These are phyloP conservation scores for Isoetes engelmannii DNA, from an alignment of 83 land plant genomes.

Conservation along the genomic window DNA sequence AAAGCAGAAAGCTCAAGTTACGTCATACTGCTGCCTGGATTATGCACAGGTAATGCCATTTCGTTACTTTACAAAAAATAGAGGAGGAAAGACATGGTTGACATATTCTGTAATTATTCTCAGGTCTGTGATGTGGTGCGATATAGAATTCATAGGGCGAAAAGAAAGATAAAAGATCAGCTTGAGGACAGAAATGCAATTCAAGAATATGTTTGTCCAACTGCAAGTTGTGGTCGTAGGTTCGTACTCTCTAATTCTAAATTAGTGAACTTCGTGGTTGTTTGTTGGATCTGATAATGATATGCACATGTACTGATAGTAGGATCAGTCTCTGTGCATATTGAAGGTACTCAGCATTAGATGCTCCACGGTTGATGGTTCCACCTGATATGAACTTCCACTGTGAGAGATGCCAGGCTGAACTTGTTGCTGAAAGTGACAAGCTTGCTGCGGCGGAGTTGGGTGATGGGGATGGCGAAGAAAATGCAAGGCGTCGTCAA, in stretches of 20 bases:
- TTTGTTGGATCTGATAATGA: no score
- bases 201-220: conserved; percentile 87
- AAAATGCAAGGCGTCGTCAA: conserved; percentile 72
- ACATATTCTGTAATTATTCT: no score
- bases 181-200: conserved; percentile 81
- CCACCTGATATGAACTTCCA: conserved; percentile 58
- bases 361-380: conserved; percentile 61
- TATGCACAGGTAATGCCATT: conserved; percentile 73
- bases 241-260: not conserved
- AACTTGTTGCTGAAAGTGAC: conserved; percentile 85
- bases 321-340: no score
- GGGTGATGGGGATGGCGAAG: conserved; percentile 76
- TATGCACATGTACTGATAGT: no score
- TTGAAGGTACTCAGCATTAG: conserved; percentile 72
- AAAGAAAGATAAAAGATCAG: conserved; percentile 86
- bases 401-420: conserved; percentile 81
- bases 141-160: conserved; percentile 77
- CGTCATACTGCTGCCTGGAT: conserved; percentile 94
- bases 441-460: conserved; percentile 69
- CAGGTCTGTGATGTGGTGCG: conserved; percentile 92
- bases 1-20: conserved; percentile 78
- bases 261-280: not conserved
- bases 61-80: no score
- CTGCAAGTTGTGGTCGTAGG: conserved; percentile 57
- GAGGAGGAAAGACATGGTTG: no score